Base-by-base conservation (phyloP, 208 protist genomes). In the Wallacemonas collosoma region DNA sequence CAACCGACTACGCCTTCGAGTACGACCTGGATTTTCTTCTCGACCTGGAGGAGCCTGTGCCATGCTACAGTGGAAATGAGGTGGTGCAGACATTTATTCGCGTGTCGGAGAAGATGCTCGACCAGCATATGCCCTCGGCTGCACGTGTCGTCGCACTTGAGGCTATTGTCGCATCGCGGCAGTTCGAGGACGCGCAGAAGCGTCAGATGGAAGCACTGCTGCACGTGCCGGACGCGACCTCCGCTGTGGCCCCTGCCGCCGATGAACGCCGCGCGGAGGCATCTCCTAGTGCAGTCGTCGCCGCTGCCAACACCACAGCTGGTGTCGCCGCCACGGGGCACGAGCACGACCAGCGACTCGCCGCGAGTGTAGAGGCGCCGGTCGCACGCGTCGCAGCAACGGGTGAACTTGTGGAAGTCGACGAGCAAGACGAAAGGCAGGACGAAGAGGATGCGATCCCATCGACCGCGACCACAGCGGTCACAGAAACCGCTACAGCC, bases 61-160 rank as follows among this genome's bases (percentile, higher is more conserved):
- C 88, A n/a, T 95, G 91, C 80, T 95, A 95, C 76, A 93, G 85
- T 53, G 81, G 81, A 8, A 72, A 83, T 53, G 88, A 95, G 65
- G 69, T 81, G 2, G 75, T 83, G 6, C 80, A 90, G 54, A 88
- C 80, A 1, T 69, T 65, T 12, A 72, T 89, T 8, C 55, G 75
- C 7, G 83, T 95, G 11, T 91, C 88, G 35, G 83, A 88, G 54
- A 62, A 77, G 53, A 64, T 95, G 40, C 77, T 95, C 53, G 61
- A 79, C 38, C 38, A 84, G 26, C 75, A 85, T 36, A 69, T 93
- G 39, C 81, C 88, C 9, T 83, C 88, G 3, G 81, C 79, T 0
- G 88, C 87, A 38, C 76, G 77, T 38, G 71, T 89, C 35, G 57
- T 92, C 9, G 86, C 82, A 41, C 56, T 93, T 14, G 81, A 95